Evolutionary conservation across 164 flowering plant species (phyloP).

Genomic region (Akebia trifoliata): DNA sequence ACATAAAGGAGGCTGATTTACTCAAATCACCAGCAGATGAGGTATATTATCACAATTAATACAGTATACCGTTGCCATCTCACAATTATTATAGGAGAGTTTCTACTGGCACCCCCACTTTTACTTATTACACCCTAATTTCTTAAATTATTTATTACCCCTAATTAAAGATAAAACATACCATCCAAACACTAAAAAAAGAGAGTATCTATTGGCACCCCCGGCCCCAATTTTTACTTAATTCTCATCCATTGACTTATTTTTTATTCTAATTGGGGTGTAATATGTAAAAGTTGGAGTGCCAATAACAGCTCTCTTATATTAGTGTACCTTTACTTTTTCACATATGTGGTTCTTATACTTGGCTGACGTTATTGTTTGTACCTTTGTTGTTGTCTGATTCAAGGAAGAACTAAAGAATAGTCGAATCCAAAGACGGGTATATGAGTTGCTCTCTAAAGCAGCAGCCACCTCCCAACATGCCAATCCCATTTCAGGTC

Average conservation of each 20-base stretch:
- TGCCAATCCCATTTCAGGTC: slow-evolving; percentile 37
- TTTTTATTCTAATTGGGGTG: no score
- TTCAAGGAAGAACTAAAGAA: slow-evolving; percentile 85
- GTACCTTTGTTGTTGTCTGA: slow-evolving; percentile 20
- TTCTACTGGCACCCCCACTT: no score
- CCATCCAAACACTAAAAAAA: no score
- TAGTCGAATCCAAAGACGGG: slow-evolving; percentile 64
- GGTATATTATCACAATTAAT: slow-evolving; percentile 34
- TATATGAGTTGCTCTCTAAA: slow-evolving; percentile 80
- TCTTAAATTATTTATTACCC: no score
- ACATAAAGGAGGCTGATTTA: slow-evolving; percentile 68
- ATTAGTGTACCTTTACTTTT: neutral
- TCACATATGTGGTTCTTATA: neutral
- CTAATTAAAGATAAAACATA: no score
- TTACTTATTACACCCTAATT: no score
- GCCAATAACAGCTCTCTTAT: no score
- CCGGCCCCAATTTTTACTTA: no score
- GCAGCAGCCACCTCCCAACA: slow-evolving; percentile 55
- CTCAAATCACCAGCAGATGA: slow-evolving; percentile 60
- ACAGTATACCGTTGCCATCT: neutral
- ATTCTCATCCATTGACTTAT: no score
- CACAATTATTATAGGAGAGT: no score
- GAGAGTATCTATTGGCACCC: no score
- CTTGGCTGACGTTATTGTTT: slow-evolving; percentile 7
- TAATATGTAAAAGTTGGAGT: no score